A percentile compares a stretch with the other conserved stretches of the same genome.
phyloP scores from a whole-genome alignment of 2,329 filamentous ascomycete species.

The Kalmusia sp. region DNA sequence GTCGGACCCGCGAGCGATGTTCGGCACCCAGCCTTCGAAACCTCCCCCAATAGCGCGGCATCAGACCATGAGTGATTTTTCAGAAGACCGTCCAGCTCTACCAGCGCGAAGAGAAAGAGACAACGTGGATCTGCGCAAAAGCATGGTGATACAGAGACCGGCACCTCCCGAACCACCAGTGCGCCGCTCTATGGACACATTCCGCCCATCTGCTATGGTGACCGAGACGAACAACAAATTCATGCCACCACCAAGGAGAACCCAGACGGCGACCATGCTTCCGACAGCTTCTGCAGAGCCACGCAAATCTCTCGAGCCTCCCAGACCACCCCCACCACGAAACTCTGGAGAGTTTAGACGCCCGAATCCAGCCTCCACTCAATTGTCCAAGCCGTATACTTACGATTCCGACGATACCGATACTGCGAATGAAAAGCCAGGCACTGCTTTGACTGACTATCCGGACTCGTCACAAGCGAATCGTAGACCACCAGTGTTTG shows the following conservation, averaged over 20 bases:
- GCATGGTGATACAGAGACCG: conserved; percentile 39
- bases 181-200: conserved; percentile 45
- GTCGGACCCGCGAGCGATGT: conserved; percentile 27
- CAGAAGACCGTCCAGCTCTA: conserved; percentile 57
- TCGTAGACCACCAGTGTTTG: conserved; percentile 78
- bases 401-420: conserved; percentile 61
- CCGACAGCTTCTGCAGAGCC: conserved; percentile 9
- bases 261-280: conserved; percentile 24
- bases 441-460: conserved; percentile 68
- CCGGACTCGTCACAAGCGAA: conserved; percentile 88
- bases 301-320: conserved; percentile 36
- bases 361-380: conserved; percentile 24
- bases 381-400: conserved; percentile 28
- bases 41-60: conserved; percentile 21
- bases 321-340: conserved; percentile 42
- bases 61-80: conserved; percentile 29
- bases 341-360: conserved; percentile 43
- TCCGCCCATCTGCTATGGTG: conserved; percentile 31
- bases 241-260: conserved; percentile 44
- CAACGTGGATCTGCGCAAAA: conserved; percentile 42
- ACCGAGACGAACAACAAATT: conserved; percentile 36
- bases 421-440: conserved; percentile 54
- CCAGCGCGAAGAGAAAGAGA: conserved; percentile 52
- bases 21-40: conserved; percentile 25
- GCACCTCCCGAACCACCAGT: conserved; percentile 42